Percentiles rank a stretch among this genome's conserved stretches.
Evolutionary conservation across 1,284 basidiomycete genomes (phyloP).

Genomic region (Salmacisia buchloeana): DNA sequence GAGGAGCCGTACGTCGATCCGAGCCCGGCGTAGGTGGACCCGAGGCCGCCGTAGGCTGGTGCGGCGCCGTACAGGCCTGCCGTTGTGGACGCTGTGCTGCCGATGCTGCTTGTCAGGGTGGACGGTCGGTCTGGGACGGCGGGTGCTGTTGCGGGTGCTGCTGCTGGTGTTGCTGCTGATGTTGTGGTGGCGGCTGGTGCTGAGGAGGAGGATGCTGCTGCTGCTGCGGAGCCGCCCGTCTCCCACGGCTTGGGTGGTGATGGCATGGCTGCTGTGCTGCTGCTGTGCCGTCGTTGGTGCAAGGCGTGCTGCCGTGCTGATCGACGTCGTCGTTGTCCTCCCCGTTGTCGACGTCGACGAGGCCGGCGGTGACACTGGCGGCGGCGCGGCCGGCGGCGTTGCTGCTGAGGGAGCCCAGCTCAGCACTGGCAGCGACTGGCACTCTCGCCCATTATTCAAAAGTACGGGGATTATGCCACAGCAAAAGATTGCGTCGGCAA

Average conservation of each 20-base stretch:
- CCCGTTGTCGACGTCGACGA: background rate
- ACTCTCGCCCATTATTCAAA: too few species aligned
- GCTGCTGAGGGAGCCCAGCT: too few species aligned
- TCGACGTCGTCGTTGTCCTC: too few species aligned
- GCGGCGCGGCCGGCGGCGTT: too few species aligned
- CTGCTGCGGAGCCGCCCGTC: conserved; percentile 32
- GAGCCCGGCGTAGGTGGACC: conserved; percentile 40
- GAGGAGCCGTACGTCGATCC: conserved; percentile 35
- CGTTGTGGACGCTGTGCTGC: conserved; percentile 4
- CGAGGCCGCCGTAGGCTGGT: conserved; percentile 19
- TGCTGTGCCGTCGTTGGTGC: background rate
- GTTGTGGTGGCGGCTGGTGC: conserved; percentile 15
- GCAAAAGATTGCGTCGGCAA: too few species aligned
- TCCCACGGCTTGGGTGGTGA: conserved; percentile 51
- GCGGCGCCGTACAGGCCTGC: conserved; percentile 2
- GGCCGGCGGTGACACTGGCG: too few species aligned
- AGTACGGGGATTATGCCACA: too few species aligned
- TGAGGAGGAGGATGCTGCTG: conserved; percentile 6
- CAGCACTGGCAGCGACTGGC: too few species aligned
- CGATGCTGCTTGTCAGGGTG: too few species aligned
- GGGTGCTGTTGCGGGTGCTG: conserved; percentile 25
- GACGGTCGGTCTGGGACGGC: conserved; percentile 44
- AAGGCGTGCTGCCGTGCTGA: too few species aligned
- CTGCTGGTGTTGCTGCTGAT: conserved; percentile 15
- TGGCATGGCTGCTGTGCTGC: conserved; percentile 23